Conservation (phyloP, 495 filamentous ascomycete species). For the Podospora anserina region DNA sequence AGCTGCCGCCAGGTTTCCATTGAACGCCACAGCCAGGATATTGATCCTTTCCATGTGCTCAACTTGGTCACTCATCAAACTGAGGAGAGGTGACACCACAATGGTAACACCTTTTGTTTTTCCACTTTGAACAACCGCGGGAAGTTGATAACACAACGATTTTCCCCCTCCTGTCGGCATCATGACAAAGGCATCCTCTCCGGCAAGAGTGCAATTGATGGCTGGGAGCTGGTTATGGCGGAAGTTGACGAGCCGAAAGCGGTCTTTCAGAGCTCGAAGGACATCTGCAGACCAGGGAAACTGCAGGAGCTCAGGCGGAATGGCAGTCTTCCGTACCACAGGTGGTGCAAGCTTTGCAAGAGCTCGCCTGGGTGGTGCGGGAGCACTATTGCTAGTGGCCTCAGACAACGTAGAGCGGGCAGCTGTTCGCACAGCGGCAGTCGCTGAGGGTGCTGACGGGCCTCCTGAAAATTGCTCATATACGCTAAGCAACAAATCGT, state of each 20-base stretch:
- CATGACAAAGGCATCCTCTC: constrained; percentile 85
- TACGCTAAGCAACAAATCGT: constrained; percentile 66
- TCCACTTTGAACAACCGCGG: constrained; percentile 77
- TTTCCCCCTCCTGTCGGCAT: constrained; percentile 99
- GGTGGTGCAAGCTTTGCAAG: constrained; percentile 28
- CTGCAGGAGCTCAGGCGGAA: constrained; percentile 41
- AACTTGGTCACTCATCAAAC: constrained; percentile 96
- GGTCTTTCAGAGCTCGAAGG: constrained; percentile 65
- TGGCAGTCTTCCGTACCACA: constrained; percentile 25
- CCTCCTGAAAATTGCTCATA: constrained; percentile 51
- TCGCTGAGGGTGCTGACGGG: constrained; percentile 28
- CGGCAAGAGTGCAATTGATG: constrained; percentile 85
- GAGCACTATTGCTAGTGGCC: constrained; percentile 36
- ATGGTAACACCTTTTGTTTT: constrained; percentile 82
- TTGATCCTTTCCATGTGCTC: constrained; percentile 69
- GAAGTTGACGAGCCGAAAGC: constrained; percentile 82
- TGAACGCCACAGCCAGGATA: constrained; percentile 73
- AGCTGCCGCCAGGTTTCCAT: constrained; percentile 61
- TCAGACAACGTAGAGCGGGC: constrained; percentile 36
- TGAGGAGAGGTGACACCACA: constrained; percentile 90
- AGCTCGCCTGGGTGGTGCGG: constrained; percentile 26
- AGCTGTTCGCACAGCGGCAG: constrained; percentile 17
- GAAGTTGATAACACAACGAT: constrained; percentile 93
- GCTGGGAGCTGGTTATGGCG: constrained; percentile 91
- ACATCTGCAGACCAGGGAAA: constrained; percentile 86